Evolutionary conservation across 2,329 filamentous ascomycete species (phyloP), one percentile per base, ranked within the genome.

Genomic region (Trematosphaeria pertusa): DNA sequence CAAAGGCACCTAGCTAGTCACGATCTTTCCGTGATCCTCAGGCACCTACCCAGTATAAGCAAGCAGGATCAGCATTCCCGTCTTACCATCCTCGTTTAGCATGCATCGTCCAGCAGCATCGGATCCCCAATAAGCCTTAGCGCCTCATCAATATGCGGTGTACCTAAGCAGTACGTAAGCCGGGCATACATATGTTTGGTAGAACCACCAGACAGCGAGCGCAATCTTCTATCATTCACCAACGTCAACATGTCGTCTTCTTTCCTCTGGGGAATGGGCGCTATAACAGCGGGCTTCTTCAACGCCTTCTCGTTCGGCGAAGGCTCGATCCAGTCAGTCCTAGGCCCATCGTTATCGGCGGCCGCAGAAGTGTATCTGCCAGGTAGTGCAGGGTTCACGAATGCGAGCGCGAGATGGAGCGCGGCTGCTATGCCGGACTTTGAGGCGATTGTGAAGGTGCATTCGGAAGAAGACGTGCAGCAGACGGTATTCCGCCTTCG

Each of bases 391-490:
- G 24, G 24, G 8, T 28, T 8, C 24, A 28, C 24, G 7, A 12
- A 28, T 8, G 24, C 24, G 8, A 28, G 12, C 12, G 8, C 12
- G 8, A 7, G 58, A 33, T 64, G 60, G 60, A 54, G 48, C 11
- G 54, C 54, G 8, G 43, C 46, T 9, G 45, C 53, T n/a, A 40
- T 36, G 7, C 60, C 60, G 1, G 21, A 46, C 1, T 59, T 62
- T 32, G 43, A 51, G 14, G 36, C 51, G 8, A 48, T 63, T 9
- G 61, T 66, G 1, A 56, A 58, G 17, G 59, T 57, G 19, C 39
- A 26, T 3, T 52, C 50, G 1, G 60, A 64, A 24, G 34, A 35
- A 11, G 61, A 65, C 30, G 56, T 64, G 9, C 48, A 58, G 18
- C 26, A 54, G 7, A 56, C 54, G 12, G 59, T 65, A 6, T 11